Percentiles rank a stretch among this genome's conserved stretches.
Conservation (phyloP, 2,329 filamentous ascomycete genomes). For the Colletotrichum lupini region DNA sequence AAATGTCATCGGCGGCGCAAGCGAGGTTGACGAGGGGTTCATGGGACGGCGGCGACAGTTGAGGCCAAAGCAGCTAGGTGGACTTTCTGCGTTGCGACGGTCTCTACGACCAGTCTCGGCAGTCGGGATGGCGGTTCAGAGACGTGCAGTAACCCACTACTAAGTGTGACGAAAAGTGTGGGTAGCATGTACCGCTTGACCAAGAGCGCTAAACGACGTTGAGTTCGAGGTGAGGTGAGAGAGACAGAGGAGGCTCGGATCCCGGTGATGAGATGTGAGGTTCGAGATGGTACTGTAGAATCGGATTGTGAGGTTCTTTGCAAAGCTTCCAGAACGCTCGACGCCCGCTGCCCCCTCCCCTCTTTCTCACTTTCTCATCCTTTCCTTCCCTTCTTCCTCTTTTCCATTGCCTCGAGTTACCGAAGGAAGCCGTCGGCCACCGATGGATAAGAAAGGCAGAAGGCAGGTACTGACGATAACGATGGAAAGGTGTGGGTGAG, state of each 20-base stretch:
- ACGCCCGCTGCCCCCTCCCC: not conserved
- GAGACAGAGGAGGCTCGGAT: not conserved
- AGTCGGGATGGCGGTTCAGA: constrained; percentile 1
- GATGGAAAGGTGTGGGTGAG: constrained; percentile 9
- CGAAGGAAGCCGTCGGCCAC: constrained; percentile 32
- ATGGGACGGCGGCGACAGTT: constrained; percentile 1
- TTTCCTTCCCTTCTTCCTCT: not conserved
- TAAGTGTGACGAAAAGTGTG: not conserved
- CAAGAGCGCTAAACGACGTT: not conserved
- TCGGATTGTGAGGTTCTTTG: not conserved
- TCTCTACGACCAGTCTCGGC: constrained; percentile 10
- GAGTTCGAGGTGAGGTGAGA: not conserved
- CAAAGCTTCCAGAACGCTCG: constrained; percentile 23
- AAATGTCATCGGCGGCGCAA: constrained; percentile 22
- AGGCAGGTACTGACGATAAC: not conserved
- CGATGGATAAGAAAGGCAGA: not conserved
- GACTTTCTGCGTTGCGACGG: not conserved
- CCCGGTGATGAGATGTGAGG: not conserved
- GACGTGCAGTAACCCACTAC: not conserved
- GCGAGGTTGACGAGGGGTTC: not conserved
- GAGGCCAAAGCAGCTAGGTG: constrained; percentile 18
- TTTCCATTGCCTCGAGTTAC: constrained; percentile 1
- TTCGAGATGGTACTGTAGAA: not conserved
- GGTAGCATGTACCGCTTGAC: not conserved
- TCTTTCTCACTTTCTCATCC: not conserved